These are phyloP conservation scores for Amesomyces nigricolor DNA, from an alignment of 2,329 filamentous ascomycete species.

Conservation along the genomic window DNA sequence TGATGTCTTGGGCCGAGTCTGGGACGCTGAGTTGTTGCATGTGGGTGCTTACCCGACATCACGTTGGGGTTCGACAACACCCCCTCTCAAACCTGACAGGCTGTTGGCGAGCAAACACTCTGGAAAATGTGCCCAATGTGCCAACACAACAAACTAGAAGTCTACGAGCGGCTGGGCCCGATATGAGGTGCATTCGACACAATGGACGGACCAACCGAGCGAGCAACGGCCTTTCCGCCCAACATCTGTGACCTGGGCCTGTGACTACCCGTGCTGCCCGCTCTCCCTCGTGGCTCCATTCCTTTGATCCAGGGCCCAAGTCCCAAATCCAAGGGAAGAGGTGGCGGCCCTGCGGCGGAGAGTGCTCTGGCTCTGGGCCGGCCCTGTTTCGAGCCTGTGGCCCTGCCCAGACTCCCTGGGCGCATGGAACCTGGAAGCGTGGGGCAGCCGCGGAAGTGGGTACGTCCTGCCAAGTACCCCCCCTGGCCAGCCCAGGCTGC, in stretches of 20 bases:
- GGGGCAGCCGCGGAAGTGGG: conserved; percentile 10
- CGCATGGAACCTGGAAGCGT: background rate
- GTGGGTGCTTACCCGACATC: conserved; percentile 5
- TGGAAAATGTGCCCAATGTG: conserved; percentile 7
- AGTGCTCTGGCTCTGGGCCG: background rate
- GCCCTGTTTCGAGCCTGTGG: background rate
- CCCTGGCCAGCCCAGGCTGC: conserved; percentile 9
- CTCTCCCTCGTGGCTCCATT: conserved; percentile 19
- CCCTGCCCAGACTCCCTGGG: no score
- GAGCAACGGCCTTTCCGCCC: background rate
- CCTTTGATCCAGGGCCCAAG: conserved; percentile 7
- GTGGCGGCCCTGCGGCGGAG: background rate
- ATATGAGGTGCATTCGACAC: background rate
- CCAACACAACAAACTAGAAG: background rate
- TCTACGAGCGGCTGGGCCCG: background rate
- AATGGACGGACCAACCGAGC: background rate
- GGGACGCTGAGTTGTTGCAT: conserved; percentile 3
- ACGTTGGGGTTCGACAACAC: background rate
- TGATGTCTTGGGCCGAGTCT: background rate
- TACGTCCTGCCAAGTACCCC: conserved; percentile 7
- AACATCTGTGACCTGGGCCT: background rate
- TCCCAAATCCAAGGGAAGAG: background rate
- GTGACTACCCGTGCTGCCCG: background rate
- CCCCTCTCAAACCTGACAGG: no score
- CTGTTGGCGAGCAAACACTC: no score